A percentile compares a stretch with the other conserved stretches of the same genome.
Evolutionary conservation across 2,329 filamentous ascomycete species (phyloP).

Genomic region (Aspergillus piperis): DNA sequence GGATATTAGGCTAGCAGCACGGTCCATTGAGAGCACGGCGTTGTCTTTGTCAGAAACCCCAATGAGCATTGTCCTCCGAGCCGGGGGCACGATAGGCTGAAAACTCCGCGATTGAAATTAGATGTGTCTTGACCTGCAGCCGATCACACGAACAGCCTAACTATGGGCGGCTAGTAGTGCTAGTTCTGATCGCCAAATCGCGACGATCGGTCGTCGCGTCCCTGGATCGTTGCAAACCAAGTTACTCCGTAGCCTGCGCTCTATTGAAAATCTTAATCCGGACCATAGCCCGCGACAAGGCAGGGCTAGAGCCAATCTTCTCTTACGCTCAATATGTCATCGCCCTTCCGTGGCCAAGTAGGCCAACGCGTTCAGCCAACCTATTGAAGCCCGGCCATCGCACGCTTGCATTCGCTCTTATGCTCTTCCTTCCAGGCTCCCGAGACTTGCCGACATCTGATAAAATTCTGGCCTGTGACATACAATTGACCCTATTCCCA

Average conservation of each 20-base stretch:
- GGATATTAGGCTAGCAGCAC: slow-evolving; percentile 13
- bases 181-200: slow-evolving; percentile 15
- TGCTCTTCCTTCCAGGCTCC: not conserved
- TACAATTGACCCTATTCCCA: not conserved
- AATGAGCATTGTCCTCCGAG: slow-evolving; percentile 13
- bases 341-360: slow-evolving; percentile 6
- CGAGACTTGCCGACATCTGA: not conserved
- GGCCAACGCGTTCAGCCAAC: not conserved
- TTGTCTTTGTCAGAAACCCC: slow-evolving; percentile 3
- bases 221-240: slow-evolving; percentile 5
- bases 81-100: slow-evolving; percentile 14
- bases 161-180: slow-evolving; percentile 20
- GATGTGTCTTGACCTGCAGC: slow-evolving; percentile 23
- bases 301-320: not conserved
- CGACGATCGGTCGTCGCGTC: slow-evolving; percentile 14
- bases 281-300: not conserved
- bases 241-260: slow-evolving; percentile 4
- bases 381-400: not conserved
- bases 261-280: slow-evolving; percentile 6
- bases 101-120: slow-evolving; percentile 17
- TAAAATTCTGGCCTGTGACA: not conserved
- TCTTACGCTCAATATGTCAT: slow-evolving; percentile 3
- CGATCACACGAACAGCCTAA: slow-evolving; percentile 17
- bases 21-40: slow-evolving; percentile 12
- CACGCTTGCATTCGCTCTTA: not conserved